Base-by-base conservation (phyloP, 2,329 filamentous ascomycete species). In the Epichloe hybrida region DNA sequence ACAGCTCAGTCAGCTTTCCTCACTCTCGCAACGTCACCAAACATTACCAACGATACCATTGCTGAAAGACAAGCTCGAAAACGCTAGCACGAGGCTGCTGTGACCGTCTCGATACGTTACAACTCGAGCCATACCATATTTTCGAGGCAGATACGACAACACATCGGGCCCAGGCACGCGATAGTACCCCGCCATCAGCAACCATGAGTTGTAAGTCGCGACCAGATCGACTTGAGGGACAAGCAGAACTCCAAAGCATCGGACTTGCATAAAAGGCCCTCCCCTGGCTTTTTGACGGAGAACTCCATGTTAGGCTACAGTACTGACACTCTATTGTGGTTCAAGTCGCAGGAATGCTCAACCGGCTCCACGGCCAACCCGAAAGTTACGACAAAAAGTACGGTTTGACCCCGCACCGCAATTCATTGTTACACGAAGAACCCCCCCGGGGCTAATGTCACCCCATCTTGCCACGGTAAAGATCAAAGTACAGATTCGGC, bases 301-400 rank as follows among this genome's bases (percentile, higher is more conserved):
- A 13, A 13, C 17, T 27, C 38, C 12, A 11, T 12, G 11, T 6
- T 12, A 3, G 23, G 35, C 27, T 15, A 15, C n/a, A 20, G n/a
- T 13, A 23, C 49, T 42, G 17, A 47, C 36, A 39, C 49, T 45
- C 17, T 38, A 2, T 8, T 27, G 27, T 50, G 51, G 47, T 53
- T 51, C 31, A 36, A 95, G 89, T 95, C 72, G 74, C 84, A 60
- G 85, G 79, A 65, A 95, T 96, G 88, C 77, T 96, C 62, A 95
- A 91, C 73, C 89, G 91, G 79, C 85, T 96, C 63, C 88, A 94
- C 64, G 89, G 90, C 69, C 91, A 97, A 74, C 91, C 91, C 59
- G 89, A 95, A 61, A 96, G 88, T 73, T 98, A 98, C 75, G 93
- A 97, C 67, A 95, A 95, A 98, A 98, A 98, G 88, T 94, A 73